Conservation (phyloP, 176 grass and related monocot genomes). For the Microstegium vimineum region DNA sequence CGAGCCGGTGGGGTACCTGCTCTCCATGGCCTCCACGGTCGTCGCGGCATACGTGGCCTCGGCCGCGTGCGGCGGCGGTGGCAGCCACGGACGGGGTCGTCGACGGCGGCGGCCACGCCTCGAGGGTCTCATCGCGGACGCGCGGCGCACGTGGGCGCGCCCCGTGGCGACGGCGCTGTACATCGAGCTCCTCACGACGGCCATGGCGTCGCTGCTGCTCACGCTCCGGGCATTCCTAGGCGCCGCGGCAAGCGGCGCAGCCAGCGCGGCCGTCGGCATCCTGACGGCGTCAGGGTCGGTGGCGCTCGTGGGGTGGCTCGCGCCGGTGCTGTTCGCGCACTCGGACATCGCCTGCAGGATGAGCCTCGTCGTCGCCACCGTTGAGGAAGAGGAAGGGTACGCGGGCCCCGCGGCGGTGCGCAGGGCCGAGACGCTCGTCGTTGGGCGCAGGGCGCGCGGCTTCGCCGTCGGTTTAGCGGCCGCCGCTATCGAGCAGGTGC, state of each 20-base stretch:
- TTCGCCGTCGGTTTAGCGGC: not conserved
- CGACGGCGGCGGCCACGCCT: not conserved
- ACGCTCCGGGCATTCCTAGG: slow-evolving; percentile 22
- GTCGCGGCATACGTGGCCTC: slow-evolving; percentile 8
- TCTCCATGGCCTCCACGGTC: not conserved
- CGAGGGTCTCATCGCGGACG: not conserved
- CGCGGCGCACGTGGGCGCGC: slow-evolving; percentile 32
- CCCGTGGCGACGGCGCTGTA: slow-evolving; percentile 27
- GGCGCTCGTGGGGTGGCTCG: slow-evolving; percentile 25
- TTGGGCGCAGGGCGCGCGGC: not conserved
- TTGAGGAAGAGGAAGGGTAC: slow-evolving; percentile 6
- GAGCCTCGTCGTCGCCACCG: slow-evolving; percentile 24
- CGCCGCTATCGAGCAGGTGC: slow-evolving; percentile 4
- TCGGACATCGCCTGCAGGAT: slow-evolving; percentile 45
- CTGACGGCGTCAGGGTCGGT: slow-evolving; percentile 8
- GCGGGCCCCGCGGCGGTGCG: slow-evolving; percentile 19
- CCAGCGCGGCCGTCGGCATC: not conserved
- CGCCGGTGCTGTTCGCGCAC: slow-evolving; percentile 39
- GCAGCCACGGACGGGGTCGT: not conserved
- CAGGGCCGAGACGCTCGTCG: not conserved
- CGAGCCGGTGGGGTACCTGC: slow-evolving; percentile 4
- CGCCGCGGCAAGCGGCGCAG: not conserved
- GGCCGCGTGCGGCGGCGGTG: not conserved
- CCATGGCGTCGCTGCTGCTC: slow-evolving; percentile 33
- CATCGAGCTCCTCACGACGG: slow-evolving; percentile 40